These are phyloP conservation scores for Colletotrichum tamarilloi DNA, from an alignment of 2,329 filamentous ascomycete genomes.

Conservation along the genomic window DNA sequence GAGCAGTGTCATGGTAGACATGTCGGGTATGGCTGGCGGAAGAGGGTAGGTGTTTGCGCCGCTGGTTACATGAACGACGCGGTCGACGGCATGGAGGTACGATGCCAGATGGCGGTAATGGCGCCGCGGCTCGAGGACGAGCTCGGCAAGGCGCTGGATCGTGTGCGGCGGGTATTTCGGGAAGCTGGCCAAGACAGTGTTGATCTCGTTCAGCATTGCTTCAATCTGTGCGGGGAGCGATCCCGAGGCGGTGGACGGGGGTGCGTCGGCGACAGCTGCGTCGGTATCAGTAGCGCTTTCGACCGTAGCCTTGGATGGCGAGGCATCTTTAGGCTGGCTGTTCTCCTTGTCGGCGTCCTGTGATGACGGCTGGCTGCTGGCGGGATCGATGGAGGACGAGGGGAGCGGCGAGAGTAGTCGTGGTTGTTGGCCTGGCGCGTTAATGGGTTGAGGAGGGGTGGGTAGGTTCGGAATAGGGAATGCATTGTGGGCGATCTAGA, in stretches of 20 bases:
- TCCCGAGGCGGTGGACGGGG: conserved; percentile 49
- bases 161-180: conserved; percentile 85
- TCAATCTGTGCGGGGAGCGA: conserved; percentile 73
- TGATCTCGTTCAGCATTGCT: conserved; percentile 71
- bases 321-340: conserved; percentile 52
- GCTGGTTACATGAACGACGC: conserved; percentile 90
- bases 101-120: conserved; percentile 86
- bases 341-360: conserved; percentile 78
- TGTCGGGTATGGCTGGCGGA: conserved; percentile 71
- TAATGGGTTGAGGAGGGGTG: conserved; percentile 52
- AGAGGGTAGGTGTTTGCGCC: conserved; percentile 85
- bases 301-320: conserved; percentile 46
- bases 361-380: conserved; percentile 50
- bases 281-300: conserved; percentile 44
- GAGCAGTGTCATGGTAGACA: conserved; percentile 63
- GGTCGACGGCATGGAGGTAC: conserved; percentile 91
- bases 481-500: conserved; percentile 77
- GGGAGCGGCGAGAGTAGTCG: conserved; percentile 58
- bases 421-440: conserved; percentile 49
- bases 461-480: conserved; percentile 78
- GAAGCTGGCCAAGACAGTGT: conserved; percentile 75
- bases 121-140: conserved; percentile 78
- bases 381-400: conserved; percentile 54
- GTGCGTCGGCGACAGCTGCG: conserved; percentile 40
- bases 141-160: conserved; percentile 89